Evolutionary conservation across 1,284 basidiomycete genomes (phyloP).

Genomic region (Sporisorium sorghi): DNA sequence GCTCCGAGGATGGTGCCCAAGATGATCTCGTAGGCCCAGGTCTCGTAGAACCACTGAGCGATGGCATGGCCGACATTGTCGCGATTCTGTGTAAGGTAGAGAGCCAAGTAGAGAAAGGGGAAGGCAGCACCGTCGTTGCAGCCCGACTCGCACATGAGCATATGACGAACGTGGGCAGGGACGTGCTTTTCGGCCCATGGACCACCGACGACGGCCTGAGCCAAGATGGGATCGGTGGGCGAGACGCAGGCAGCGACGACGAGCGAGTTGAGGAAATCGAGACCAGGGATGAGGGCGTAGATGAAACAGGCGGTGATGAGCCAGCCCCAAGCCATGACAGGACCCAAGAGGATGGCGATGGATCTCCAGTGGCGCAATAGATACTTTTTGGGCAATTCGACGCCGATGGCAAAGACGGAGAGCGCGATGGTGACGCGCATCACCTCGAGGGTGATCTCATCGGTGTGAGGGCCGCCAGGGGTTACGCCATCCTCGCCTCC

Average conservation of each 20-base stretch:
- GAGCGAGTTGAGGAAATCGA: conserved; percentile 56
- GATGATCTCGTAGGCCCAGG: conserved; percentile 79
- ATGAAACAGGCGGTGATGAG: conserved; percentile 78
- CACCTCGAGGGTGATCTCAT: conserved; percentile 76
- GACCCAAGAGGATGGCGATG: conserved; percentile 84
- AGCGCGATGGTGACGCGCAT: conserved; percentile 96
- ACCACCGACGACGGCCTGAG: conserved; percentile 83
- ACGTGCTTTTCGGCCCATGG: conserved; percentile 99
- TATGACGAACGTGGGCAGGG: conserved; percentile 90
- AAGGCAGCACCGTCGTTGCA: conserved; percentile 82
- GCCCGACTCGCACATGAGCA: conserved; percentile 91
- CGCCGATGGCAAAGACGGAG: conserved; percentile 97
- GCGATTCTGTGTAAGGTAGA: conserved; percentile 84
- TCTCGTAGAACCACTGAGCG: conserved; percentile 65
- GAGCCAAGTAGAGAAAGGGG: conserved; percentile 91
- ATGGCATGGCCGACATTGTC: conserved; percentile 76
- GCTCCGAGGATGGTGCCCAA: conserved; percentile 84
- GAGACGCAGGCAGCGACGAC: conserved; percentile 88
- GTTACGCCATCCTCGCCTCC: conserved; percentile 73
- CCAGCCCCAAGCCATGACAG: conserved; percentile 89
- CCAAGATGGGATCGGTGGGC: conserved; percentile 86
- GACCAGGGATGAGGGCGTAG: conserved; percentile 58
- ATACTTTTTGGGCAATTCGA: conserved; percentile 75
- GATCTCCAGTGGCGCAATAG: conserved; percentile 90
- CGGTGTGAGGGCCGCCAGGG: conserved; percentile 77